Percentiles rank a stretch among this genome's conserved stretches.
These are phyloP conservation scores for Botryotinia convoluta DNA, from an alignment of 2,329 filamentous ascomycete genomes.

Conservation along the genomic window DNA sequence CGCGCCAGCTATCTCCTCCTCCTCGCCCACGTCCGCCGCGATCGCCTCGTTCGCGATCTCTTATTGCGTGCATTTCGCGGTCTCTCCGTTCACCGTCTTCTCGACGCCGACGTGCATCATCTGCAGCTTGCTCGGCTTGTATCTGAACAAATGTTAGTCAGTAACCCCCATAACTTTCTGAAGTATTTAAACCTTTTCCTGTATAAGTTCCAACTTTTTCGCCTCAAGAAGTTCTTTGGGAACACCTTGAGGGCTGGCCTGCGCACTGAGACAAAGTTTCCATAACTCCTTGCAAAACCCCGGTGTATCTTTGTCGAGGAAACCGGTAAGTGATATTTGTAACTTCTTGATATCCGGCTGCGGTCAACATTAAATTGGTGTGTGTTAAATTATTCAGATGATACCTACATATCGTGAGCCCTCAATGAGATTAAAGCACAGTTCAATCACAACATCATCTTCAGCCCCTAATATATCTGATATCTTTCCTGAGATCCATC, in stretches of 20 bases:
- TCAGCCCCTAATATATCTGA: slow-evolving; percentile 86
- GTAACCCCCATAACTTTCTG: neutral
- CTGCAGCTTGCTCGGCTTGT: slow-evolving; percentile 77
- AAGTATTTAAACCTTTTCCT: slow-evolving; percentile 73
- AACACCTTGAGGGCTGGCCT: slow-evolving; percentile 83
- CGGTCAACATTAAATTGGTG: slow-evolving; percentile 33
- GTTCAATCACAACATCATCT: slow-evolving; percentile 92
- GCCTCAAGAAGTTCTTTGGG: slow-evolving; percentile 93
- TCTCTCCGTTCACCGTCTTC: slow-evolving; percentile 72
- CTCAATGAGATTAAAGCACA: slow-evolving; percentile 70
- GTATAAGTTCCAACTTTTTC: slow-evolving; percentile 91
- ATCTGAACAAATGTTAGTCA: slow-evolving; percentile 51
- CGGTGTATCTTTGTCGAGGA: slow-evolving; percentile 88
- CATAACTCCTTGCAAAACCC: slow-evolving; percentile 91
- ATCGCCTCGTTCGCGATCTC: slow-evolving; percentile 61
- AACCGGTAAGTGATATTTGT: slow-evolving; percentile 92
- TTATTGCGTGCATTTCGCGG: slow-evolving; percentile 64
- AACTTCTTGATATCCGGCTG: slow-evolving; percentile 94
- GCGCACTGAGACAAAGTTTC: slow-evolving; percentile 87
- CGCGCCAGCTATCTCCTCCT: slow-evolving; percentile 45
- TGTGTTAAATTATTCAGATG: slow-evolving; percentile 11
- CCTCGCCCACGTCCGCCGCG: slow-evolving; percentile 44
- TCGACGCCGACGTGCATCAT: slow-evolving; percentile 68
- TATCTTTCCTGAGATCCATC: slow-evolving; percentile 91
- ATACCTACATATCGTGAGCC: slow-evolving; percentile 69